Percentiles rank a stretch among this genome's conserved stretches.
Evolutionary conservation across 2,329 filamentous ascomycete species (phyloP).

Genomic region (Hypoxylon sp.): DNA sequence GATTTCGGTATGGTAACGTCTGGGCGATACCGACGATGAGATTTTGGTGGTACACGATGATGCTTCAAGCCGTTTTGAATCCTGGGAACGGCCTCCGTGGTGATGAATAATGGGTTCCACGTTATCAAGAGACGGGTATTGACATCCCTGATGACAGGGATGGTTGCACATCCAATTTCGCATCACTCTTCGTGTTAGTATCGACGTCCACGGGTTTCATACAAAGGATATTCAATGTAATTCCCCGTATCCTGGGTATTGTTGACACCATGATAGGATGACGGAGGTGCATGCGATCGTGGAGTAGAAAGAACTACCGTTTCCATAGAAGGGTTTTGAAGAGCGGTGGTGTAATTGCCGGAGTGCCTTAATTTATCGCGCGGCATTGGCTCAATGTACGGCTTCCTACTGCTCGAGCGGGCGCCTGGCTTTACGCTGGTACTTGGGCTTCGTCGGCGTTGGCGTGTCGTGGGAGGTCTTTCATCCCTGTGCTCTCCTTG

Average conservation of each 20-base stretch:
- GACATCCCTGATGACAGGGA: conserved; percentile 10
- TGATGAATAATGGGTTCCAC: conserved; percentile 1
- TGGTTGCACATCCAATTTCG: conserved; percentile 3
- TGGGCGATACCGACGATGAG: conserved; percentile 2
- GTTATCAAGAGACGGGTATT: conserved; percentile 11
- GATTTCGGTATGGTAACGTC: conserved; percentile 1
- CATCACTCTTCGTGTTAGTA: conserved; percentile 20
- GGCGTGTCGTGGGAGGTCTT: conserved; percentile 15
- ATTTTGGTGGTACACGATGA: conserved; percentile 24
- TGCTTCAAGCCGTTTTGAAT: conserved; percentile 19
- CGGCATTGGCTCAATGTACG: conserved; percentile 38
- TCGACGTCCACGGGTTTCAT: conserved; percentile 9
- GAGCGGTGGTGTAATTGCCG: conserved; percentile 21
- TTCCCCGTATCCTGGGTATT: conserved; percentile 10
- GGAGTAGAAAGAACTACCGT: conserved; percentile 24
- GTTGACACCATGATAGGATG: conserved; percentile 4
- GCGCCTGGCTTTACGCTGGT: conserved; percentile 16
- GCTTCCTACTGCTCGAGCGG: conserved; percentile 26
- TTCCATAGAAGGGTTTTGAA: conserved; percentile 9
- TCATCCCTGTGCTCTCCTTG: conserved; percentile 24
- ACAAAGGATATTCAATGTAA: conserved; percentile 29
- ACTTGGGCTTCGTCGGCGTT: conserved; percentile 28
- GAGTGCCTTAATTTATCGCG: conserved; percentile 17
- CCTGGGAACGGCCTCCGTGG: conserved; percentile 7
- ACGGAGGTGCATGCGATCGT: conserved; percentile 4